These are phyloP conservation scores for Neurospora tetraspora DNA, from an alignment of 495 filamentous ascomycete species.

Conservation along the genomic window DNA sequence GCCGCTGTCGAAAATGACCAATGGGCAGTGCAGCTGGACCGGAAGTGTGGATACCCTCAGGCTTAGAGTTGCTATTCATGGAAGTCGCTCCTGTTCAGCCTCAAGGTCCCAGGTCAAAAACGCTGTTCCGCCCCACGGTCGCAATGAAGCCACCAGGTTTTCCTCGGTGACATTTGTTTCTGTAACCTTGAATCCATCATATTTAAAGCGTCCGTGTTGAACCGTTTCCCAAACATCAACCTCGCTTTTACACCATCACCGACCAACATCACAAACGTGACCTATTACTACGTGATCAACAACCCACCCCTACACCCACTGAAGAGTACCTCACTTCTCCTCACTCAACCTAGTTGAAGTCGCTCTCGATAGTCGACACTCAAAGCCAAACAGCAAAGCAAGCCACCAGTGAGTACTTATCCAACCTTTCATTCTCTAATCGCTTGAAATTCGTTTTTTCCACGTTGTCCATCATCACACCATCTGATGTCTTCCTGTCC, in stretches of 20 bases:
- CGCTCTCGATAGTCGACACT: background rate
- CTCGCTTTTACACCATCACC: background rate
- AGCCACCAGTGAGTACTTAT: background rate
- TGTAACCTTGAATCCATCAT: background rate
- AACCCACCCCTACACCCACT: background rate
- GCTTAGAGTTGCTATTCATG: background rate
- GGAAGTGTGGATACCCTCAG: background rate
- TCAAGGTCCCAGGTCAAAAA: background rate
- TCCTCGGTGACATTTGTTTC: background rate
- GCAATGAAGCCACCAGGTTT: background rate
- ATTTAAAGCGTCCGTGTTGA: background rate
- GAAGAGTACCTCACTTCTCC: too few relatives aligned
- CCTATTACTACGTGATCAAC: background rate
- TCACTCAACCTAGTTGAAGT: background rate
- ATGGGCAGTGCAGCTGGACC: background rate
- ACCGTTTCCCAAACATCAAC: background rate
- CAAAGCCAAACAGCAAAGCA: background rate
- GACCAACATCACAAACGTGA: background rate
- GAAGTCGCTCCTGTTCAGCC: background rate
- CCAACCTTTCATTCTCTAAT: background rate
- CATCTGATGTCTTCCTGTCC: too few relatives aligned
- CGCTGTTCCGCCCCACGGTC: background rate
- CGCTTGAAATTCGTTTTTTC: background rate
- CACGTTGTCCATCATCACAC: too few relatives aligned
- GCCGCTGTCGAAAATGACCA: background rate